A percentile compares a stretch with the other conserved stretches of the same genome.
Evolutionary conservation across 2,329 filamentous ascomycete genomes (phyloP).

Genomic region (Talaromyces funiculosus): DNA sequence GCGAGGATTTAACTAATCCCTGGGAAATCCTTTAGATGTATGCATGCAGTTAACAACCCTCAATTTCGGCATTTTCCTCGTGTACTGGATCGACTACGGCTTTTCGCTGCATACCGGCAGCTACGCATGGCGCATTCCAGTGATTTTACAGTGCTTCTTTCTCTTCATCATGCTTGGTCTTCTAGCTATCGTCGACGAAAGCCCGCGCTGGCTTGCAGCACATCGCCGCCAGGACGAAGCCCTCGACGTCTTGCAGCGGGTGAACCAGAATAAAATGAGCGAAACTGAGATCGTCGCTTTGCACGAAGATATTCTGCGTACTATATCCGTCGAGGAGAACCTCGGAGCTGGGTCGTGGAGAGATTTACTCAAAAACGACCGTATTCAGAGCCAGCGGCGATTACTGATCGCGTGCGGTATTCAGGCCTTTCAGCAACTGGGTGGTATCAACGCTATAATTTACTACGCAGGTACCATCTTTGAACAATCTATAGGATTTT

Average conservation of each 20-base stretch:
- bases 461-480: slow-evolving; percentile 38
- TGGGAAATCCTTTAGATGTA: no score
- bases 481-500: slow-evolving; percentile 36
- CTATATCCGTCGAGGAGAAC: neutral
- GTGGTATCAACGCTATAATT: slow-evolving; percentile 36
- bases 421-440: slow-evolving; percentile 32
- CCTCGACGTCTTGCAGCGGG: slow-evolving; percentile 24
- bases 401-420: slow-evolving; percentile 5
- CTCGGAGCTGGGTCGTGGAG: neutral
- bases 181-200: slow-evolving; percentile 37
- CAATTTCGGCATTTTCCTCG: slow-evolving; percentile 44
- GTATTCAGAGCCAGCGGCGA: neutral
- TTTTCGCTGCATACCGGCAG: slow-evolving; percentile 26
- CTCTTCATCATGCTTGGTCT: slow-evolving; percentile 37
- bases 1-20: no score
- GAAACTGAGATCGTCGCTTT: neutral
- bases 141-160: slow-evolving; percentile 39
- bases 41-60: slow-evolving; percentile 46
- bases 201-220: slow-evolving; percentile 39
- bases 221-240: slow-evolving; percentile 37
- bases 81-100: slow-evolving; percentile 45
- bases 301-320: neutral
- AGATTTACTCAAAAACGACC: slow-evolving; percentile 5
- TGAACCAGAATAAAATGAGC: neutral
- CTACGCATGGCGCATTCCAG: slow-evolving; percentile 39